Evolutionary conservation across 306 rosid genomes (phyloP), one percentile per base, ranked within the genome.

Genomic region (Parietaria judaica): DNA sequence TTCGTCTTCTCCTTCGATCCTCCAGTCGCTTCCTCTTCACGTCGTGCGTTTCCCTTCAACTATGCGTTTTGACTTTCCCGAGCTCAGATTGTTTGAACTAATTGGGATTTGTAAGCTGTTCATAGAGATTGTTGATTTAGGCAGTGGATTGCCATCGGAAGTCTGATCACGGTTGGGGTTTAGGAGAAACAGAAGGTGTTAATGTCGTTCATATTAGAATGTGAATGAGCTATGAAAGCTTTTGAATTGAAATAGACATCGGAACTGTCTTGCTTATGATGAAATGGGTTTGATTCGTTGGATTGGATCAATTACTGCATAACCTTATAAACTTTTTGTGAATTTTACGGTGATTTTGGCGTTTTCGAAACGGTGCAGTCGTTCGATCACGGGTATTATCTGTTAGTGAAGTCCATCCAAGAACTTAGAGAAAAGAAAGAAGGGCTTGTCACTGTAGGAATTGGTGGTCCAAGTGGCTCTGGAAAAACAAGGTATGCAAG

Each of bases 381-480:
- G 71, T 94, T 94, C 23, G 99, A 94, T 82, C 97, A 84, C 37
- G 99, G 99, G 60, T 88, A 88, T 71, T 92, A 92, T 79, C 79
- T 92, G 47, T 76, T 92, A 58, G 96, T 92, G 63, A 94, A 88
- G 78, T 94, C 99, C 68, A 79, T 94, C 54, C 99, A 94, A 94
- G 99, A 94, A 75, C 90, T 94, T 46, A 79, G 99, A 74, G 95
- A 84, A 80, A 94, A 79, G 64, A 94, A 94, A 63, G 84, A 82
- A 52, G 90, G 95, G 56, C 78, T 88, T 67, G 99, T 94, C 55
- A 84, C 90, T 7, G 94, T 86, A 68, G 99, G 95, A 70, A 94
- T 94, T 72, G 97, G 99, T 56, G 99, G 99, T 72, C 94, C 99
- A 16, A 82, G 95, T 39, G 99, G 99, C 74, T 94, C 99, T 34